Conservation (phyloP, 768 basidiomycete species). For the Flagelloscypha sp. region DNA sequence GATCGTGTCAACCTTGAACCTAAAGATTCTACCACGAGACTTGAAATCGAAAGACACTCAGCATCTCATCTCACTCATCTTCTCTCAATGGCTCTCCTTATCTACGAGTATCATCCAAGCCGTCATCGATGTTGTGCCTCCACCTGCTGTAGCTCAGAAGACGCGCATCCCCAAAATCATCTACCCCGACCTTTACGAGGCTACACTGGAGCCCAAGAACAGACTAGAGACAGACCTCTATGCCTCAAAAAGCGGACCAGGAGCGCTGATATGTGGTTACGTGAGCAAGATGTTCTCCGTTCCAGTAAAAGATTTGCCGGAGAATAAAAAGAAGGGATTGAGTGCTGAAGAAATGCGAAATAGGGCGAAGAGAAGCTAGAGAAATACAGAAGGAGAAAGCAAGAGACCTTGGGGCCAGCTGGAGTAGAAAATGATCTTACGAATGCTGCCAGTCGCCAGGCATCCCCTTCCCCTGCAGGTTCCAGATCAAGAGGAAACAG, state of each 20-base stretch:
- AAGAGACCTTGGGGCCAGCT: conserved; percentile 22
- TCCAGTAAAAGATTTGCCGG: conserved; percentile 69
- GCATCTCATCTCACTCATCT: conserved; percentile 75
- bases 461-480: too few species aligned
- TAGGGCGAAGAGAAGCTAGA: conserved; percentile 49
- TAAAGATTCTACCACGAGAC: conserved; percentile 84
- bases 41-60: conserved; percentile 87
- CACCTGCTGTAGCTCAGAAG: conserved; percentile 75
- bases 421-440: conserved; percentile 10
- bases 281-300: conserved; percentile 99
- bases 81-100: conserved; percentile 93
- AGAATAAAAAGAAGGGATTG: conserved; percentile 67
- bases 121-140: conserved; percentile 88
- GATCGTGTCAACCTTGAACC: conserved; percentile 72
- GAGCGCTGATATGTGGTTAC: conserved; percentile 69
- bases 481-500: conserved; percentile 17
- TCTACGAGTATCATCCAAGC: conserved; percentile 90
- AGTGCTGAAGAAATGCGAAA: conserved; percentile 80
- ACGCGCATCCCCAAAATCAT: conserved; percentile 87
- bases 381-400: conserved; percentile 25
- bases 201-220: conserved; percentile 54
- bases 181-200: conserved; percentile 66
- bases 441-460: conserved; percentile 8
- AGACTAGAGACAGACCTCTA: conserved; percentile 82
- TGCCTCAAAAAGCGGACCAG: conserved; percentile 48